Evolutionary conservation across 228 moss, liverwort and hornwort genomes (phyloP).

Genomic region (Sphagnum fallax): DNA sequence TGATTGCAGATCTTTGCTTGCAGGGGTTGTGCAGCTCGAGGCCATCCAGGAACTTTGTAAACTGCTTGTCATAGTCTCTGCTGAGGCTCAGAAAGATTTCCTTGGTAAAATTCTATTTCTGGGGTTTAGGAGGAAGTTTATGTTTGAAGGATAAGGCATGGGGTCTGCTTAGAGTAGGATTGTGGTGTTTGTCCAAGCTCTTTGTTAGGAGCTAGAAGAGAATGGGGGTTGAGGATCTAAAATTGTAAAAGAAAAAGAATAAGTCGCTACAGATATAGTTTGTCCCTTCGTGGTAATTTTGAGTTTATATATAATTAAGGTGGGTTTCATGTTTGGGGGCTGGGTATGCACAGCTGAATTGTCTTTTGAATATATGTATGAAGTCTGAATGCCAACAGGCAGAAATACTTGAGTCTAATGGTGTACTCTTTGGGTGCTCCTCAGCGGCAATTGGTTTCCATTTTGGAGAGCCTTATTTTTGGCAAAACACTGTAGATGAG

Average conservation of each 20-base stretch:
- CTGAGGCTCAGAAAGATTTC: conserved; percentile 56
- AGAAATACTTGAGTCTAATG: too few relatives aligned
- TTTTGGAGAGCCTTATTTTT: too few relatives aligned
- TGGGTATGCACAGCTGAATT: too few relatives aligned
- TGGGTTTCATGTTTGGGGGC: too few relatives aligned
- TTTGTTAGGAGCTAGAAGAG: background rate
- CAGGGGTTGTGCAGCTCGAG: conserved; percentile 67
- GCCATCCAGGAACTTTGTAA: conserved; percentile 79
- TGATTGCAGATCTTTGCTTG: conserved; percentile 53
- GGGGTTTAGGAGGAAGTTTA: background rate
- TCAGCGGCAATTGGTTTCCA: too few relatives aligned
- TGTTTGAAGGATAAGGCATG: background rate
- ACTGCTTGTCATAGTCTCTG: conserved; percentile 76
- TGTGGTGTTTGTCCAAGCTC: background rate
- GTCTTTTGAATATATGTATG: too few relatives aligned
- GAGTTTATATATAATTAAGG: too few relatives aligned
- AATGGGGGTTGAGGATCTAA: background rate
- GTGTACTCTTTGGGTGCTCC: too few relatives aligned
- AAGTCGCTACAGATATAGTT: too few relatives aligned
- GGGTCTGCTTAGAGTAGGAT: background rate
- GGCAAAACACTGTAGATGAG: background rate
- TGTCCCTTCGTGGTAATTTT: too few relatives aligned
- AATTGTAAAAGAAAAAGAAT: too few relatives aligned
- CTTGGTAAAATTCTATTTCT: conserved; percentile 29
- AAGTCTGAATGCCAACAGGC: too few relatives aligned